Base-by-base conservation (phyloP, 257 asterid species). In the Vinca minor region DNA sequence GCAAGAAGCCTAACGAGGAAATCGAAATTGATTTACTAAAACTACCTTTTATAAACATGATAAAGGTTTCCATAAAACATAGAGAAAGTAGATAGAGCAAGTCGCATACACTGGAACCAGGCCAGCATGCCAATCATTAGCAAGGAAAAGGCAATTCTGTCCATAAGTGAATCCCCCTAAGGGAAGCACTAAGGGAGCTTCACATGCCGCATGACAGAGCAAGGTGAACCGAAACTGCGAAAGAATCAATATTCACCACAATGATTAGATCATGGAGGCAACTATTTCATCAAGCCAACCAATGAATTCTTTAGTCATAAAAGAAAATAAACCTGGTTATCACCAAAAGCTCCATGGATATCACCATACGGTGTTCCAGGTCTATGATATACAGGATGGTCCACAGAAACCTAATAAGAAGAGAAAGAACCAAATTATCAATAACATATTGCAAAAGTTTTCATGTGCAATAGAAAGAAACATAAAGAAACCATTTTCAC, bases 311-410 rank as follows among this genome's bases (percentile, higher is more conserved):
- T 17, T 50, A 55, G 17, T 9, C n/a, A 54, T 25, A 17, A 46
- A 47, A 54, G 45, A 63, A 28, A 45, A 75, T 42, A 23, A 69
- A 93, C 99, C 94, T 93, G 98, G 70, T 93, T 93, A 82, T 93
- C 98, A 71, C 95, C 92, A 81, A 89, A 93, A 66, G 98, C 96
- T 70, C 98, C 98, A 75, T 52, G 74, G 36, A 25, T 66, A 84
- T 89, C 98, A 39, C 98, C 98, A 67, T 93, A 93, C 11, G 98
- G 98, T 57, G 87, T 89, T 65, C 98, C 98, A n/a, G 92, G 91
- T 57, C 99, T 86, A 36, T 74, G 90, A 75, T 79, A 93, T 0
- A 95, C 83, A 70, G 87, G 86, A 70, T 93, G 99, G 63, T 89
- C 97, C 69, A 93, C 83, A 72, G 89, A 93, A 12, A 93, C 88